Evolutionary conservation across 176 grass and related monocot species (phyloP).

Genomic region (Luzula sylvatica): DNA sequence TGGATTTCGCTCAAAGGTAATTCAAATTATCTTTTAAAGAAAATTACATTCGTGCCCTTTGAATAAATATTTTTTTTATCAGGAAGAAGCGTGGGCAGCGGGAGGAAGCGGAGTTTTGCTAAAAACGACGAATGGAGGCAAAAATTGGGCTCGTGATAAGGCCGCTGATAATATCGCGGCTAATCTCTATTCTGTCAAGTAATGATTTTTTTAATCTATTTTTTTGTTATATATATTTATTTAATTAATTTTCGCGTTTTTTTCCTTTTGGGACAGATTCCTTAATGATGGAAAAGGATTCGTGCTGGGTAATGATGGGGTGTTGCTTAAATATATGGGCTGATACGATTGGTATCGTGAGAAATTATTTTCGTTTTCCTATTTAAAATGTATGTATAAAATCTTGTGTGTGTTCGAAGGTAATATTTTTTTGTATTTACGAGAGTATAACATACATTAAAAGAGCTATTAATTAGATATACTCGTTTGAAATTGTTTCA

Average conservation of each 20-base stretch:
- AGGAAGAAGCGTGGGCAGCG: slow-evolving; percentile 95
- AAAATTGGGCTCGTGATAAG: slow-evolving; percentile 86
- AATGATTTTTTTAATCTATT: slow-evolving; percentile 17
- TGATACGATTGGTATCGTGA: slow-evolving; percentile 21
- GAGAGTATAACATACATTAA: slow-evolving; percentile 17
- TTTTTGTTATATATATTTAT: not conserved
- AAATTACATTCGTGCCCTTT: not conserved
- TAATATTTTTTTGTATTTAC: slow-evolving; percentile 20
- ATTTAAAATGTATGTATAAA: slow-evolving; percentile 22
- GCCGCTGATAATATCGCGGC: slow-evolving; percentile 81
- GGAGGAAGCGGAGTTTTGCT: slow-evolving; percentile 76
- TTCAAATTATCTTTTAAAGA: slow-evolving; percentile 8
- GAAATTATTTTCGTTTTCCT: slow-evolving; percentile 23
- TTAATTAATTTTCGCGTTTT: not conserved
- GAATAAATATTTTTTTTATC: not conserved
- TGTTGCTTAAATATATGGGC: slow-evolving; percentile 80
- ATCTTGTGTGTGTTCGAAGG: slow-evolving; percentile 8
- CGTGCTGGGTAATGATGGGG: slow-evolving; percentile 77
- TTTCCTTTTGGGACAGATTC: slow-evolving; percentile 36
- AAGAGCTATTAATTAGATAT: slow-evolving; percentile 8
- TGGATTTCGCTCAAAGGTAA: slow-evolving; percentile 80
- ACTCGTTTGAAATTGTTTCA: too few relatives aligned
- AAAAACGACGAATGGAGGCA: slow-evolving; percentile 74
- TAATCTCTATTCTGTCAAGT: slow-evolving; percentile 96
- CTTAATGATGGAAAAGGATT: slow-evolving; percentile 61